phyloP scores from a whole-genome alignment of 805 yeast species.

The Pichia pseudocactophila region DNA sequence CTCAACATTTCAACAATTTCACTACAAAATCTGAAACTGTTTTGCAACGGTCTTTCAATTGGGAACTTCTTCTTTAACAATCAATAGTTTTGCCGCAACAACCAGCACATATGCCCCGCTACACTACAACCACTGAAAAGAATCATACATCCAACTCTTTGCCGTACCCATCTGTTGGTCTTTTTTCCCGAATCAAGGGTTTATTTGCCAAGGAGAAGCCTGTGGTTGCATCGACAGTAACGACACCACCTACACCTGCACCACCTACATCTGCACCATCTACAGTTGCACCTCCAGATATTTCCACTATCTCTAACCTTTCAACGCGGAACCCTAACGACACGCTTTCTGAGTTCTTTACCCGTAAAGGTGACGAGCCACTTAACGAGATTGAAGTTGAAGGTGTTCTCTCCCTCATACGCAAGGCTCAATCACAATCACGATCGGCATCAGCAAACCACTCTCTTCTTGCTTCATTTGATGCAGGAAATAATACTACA shows the following conservation, averaged over 20 bases:
- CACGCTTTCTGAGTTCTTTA: conserved; percentile 59
- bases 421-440: conserved; percentile 28
- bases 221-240: too few relatives aligned
- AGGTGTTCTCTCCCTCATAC: conserved; percentile 62
- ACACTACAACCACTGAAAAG: too few relatives aligned
- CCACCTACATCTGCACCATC: not conserved
- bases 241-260: not conserved
- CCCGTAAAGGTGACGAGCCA: conserved; percentile 67
- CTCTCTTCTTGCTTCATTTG: not conserved
- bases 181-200: too few relatives aligned
- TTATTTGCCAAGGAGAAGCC: too few relatives aligned
- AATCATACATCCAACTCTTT: too few relatives aligned
- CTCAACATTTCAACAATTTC: too few relatives aligned
- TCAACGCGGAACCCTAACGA: conserved; percentile 39
- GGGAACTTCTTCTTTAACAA: too few relatives aligned
- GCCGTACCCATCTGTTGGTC: too few relatives aligned
- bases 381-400: conserved; percentile 67
- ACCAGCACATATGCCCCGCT: too few relatives aligned
- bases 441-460: conserved; percentile 8
- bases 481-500: not conserved
- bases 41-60: too few relatives aligned
- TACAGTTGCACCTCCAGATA: conserved; percentile 9
- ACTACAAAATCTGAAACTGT: too few relatives aligned
- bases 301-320: conserved; percentile 16
- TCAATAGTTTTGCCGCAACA: too few relatives aligned